phyloP scores from a whole-genome alignment of 2,329 filamentous ascomycete species.

The Clonostachys chloroleuca region DNA sequence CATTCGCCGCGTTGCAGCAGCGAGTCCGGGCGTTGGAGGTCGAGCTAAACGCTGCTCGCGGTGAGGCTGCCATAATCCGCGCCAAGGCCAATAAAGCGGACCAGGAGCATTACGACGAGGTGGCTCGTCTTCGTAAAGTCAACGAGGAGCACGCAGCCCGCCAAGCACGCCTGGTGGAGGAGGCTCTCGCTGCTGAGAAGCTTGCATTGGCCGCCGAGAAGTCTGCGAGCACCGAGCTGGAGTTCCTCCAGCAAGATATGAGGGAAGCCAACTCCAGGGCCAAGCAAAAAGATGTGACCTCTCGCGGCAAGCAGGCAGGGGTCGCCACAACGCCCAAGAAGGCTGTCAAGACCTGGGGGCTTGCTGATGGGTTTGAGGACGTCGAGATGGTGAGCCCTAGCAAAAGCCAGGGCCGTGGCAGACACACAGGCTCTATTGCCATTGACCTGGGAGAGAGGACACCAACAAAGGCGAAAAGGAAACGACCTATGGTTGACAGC shows the following conservation, averaged over 20 bases:
- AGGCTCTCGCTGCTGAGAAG: conserved; percentile 48
- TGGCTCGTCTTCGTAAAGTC: conserved; percentile 57
- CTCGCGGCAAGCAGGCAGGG: conserved; percentile 5
- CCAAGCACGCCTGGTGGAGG: conserved; percentile 60
- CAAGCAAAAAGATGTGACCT: conserved; percentile 2
- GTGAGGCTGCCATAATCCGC: conserved; percentile 73
- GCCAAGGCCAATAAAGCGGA: conserved; percentile 60
- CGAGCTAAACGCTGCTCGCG: conserved; percentile 58
- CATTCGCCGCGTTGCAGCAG: conserved; percentile 43
- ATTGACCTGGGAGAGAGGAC: conserved; percentile 45
- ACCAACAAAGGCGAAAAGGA: conserved; percentile 68
- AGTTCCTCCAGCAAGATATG: conserved; percentile 70
- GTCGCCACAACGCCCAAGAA: conserved; percentile 55
- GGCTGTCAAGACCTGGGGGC: conserved; percentile 45
- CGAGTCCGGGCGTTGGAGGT: conserved; percentile 47
- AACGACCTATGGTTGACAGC: conserved; percentile 61
- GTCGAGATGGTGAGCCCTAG: conserved; percentile 53
- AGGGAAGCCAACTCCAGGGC: conserved; percentile 46
- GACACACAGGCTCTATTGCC: conserved; percentile 35
- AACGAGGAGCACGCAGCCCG: conserved; percentile 61
- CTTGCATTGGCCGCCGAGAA: conserved; percentile 42
- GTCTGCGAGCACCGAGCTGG: conserved; percentile 62
- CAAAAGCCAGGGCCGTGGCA: conserved; percentile 37
- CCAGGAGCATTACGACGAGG: conserved; percentile 58
- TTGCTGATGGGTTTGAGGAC: conserved; percentile 76